These are phyloP conservation scores for Rhizopus microsporus DNA, from an alignment of 371 early-diverging fungal genomes.

Conservation along the genomic window DNA sequence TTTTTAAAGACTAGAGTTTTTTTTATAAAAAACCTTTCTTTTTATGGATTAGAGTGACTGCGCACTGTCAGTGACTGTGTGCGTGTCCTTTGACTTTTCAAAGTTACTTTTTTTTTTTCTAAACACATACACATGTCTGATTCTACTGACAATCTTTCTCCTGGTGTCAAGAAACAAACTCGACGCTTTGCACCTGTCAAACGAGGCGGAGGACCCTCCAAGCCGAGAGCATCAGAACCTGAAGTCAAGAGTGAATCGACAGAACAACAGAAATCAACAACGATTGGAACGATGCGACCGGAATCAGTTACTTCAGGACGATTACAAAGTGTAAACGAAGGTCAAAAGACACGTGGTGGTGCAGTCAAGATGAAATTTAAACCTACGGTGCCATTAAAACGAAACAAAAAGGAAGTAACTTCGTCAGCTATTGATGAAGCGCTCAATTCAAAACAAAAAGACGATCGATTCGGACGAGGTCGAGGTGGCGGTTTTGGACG, in stretches of 20 bases:
- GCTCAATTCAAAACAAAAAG: conserved; percentile 20
- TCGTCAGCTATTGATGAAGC: conserved; percentile 46
- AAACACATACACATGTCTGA: conserved; percentile 13
- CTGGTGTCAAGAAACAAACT: conserved; percentile 36
- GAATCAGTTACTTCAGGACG: conserved; percentile 37
- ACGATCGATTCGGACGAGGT: conserved; percentile 10
- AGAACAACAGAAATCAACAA: conserved; percentile 9
- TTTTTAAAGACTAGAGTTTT: too few species aligned
- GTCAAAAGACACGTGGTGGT: conserved; percentile 50
- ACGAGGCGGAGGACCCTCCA: conserved; percentile 10
- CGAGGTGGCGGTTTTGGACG: conserved; percentile 41
- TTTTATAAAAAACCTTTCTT: not conserved
- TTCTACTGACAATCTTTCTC: conserved; percentile 12
- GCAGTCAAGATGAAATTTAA: conserved; percentile 65
- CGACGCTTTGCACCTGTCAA: conserved; percentile 44
- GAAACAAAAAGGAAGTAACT: conserved; percentile 65
- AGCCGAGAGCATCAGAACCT: not conserved
- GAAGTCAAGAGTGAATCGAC: conserved; percentile 1
- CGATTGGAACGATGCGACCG: conserved; percentile 42
- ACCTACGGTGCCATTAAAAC: conserved; percentile 62
- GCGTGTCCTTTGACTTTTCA: not conserved
- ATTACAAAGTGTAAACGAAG: conserved; percentile 48
- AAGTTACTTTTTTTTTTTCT: not conserved
- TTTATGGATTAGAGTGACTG: conserved; percentile 1
- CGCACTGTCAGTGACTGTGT: not conserved